phyloP scores from a whole-genome alignment of 2,329 filamentous ascomycete species.

The Penicillium sumatraense region DNA sequence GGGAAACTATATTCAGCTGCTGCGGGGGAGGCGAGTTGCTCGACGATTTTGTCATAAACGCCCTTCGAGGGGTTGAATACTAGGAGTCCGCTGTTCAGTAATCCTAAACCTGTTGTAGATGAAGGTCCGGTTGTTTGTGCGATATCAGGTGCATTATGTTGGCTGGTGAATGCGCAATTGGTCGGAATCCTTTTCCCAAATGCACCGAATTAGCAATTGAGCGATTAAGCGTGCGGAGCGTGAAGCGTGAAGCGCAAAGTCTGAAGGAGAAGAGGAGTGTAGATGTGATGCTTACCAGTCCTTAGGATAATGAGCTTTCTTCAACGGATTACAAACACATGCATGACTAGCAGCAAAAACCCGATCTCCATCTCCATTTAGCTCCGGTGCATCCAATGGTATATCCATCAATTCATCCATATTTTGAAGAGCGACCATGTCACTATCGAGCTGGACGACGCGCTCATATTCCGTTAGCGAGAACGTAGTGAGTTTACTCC shows the following conservation, averaged over 20 bases:
- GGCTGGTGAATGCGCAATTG: constrained; percentile 66
- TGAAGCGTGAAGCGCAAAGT: no score
- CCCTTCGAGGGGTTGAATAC: constrained; percentile 58
- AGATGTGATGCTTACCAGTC: constrained; percentile 64
- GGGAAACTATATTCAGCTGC: constrained; percentile 60
- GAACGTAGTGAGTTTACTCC: constrained; percentile 84
- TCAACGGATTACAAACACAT: constrained; percentile 82
- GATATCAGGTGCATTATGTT: constrained; percentile 43
- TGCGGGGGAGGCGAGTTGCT: constrained; percentile 50
- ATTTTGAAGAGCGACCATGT: constrained; percentile 82
- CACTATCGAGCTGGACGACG: constrained; percentile 82
- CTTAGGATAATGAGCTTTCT: constrained; percentile 76
- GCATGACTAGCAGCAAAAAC: constrained; percentile 86
- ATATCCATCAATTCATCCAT: constrained; percentile 95
- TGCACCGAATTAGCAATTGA: background rate
- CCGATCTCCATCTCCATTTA: constrained; percentile 56
- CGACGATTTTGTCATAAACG: constrained; percentile 57
- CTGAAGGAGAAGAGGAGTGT: no score
- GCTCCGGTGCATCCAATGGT: constrained; percentile 64
- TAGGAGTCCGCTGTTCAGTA: constrained; percentile 65
- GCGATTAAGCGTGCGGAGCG: background rate
- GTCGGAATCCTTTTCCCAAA: constrained; percentile 44
- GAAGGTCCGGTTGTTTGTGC: constrained; percentile 58
- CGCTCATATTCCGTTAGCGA: constrained; percentile 75
- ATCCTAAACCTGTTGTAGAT: constrained; percentile 57